Percentiles rank a stretch among this genome's conserved stretches.
Evolutionary conservation across 2,329 filamentous ascomycete genomes (phyloP).

Genomic region (Beauveria brongniartii): DNA sequence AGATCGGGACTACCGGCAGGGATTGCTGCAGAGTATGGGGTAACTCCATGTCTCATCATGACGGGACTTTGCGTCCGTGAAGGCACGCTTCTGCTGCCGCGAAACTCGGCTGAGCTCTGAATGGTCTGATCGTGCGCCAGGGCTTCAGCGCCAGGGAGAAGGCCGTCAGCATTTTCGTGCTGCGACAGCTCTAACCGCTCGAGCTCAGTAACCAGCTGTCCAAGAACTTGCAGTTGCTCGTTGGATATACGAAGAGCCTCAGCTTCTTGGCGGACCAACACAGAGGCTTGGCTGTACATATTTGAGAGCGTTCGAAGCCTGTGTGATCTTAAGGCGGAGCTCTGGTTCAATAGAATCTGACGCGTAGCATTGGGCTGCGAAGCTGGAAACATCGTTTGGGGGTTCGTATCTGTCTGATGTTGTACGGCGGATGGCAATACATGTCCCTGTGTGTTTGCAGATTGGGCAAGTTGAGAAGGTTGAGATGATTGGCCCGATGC

Average conservation of each 20-base stretch:
- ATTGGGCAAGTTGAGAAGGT: background rate
- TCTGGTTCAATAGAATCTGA: background rate
- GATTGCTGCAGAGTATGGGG: constrained; percentile 41
- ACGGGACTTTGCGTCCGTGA: constrained; percentile 25
- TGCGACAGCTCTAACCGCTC: background rate
- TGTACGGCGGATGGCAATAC: background rate
- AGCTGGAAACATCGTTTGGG: background rate
- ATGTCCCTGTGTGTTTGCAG: background rate
- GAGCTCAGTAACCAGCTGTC: constrained; percentile 6
- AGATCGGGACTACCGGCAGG: constrained; percentile 53
- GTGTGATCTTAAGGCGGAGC: background rate
- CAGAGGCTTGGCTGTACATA: background rate
- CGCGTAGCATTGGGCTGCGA: background rate
- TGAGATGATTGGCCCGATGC: background rate
- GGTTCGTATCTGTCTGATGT: background rate
- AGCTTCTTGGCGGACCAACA: constrained; percentile 5
- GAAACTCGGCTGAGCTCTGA: background rate
- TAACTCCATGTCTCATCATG: constrained; percentile 39
- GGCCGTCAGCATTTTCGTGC: background rate
- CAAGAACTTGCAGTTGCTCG: constrained; percentile 8
- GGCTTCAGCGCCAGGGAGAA: background rate
- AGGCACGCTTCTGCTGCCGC: background rate
- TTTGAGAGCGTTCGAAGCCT: background rate
- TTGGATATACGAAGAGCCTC: constrained; percentile 6
- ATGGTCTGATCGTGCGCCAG: background rate